Conservation (phyloP, 2,329 filamentous ascomycete genomes). For the Corynespora cassiicola region DNA sequence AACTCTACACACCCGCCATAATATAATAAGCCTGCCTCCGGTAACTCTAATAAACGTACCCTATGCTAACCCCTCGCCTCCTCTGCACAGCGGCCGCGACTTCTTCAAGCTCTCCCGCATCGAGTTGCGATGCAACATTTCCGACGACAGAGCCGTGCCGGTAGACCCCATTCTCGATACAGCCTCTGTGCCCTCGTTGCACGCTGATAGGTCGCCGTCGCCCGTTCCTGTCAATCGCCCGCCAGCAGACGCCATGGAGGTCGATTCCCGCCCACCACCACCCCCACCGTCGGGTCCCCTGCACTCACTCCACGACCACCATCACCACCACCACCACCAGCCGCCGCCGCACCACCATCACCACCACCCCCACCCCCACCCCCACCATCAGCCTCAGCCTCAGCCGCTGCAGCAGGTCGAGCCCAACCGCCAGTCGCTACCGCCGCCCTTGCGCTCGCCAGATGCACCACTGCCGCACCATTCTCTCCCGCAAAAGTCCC, state of each 20-base stretch:
- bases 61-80: no score
- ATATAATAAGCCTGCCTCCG: no score
- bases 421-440: constrained; percentile 21
- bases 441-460: constrained; percentile 27
- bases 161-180: constrained; percentile 35
- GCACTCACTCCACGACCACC: constrained; percentile 19
- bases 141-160: constrained; percentile 23
- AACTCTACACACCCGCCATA: no score
- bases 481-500: constrained; percentile 19
- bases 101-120: constrained; percentile 49
- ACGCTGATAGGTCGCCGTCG: constrained; percentile 22
- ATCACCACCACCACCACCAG: constrained; percentile 22
- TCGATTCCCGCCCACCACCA: constrained; percentile 31
- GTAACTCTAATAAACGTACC: no score
- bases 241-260: constrained; percentile 32
- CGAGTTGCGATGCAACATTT: constrained; percentile 43
- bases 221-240: constrained; percentile 14
- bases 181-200: constrained; percentile 25
- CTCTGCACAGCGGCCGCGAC: constrained; percentile 37
- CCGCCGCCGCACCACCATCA: constrained; percentile 10
- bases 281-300: constrained; percentile 21
- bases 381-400: constrained; percentile 7
- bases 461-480: constrained; percentile 16
- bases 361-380: constrained; percentile 14
- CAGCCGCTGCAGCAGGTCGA: constrained; percentile 27